phyloP scores from a whole-genome alignment of 208 protist species.

The Leishmania tarentolae region DNA sequence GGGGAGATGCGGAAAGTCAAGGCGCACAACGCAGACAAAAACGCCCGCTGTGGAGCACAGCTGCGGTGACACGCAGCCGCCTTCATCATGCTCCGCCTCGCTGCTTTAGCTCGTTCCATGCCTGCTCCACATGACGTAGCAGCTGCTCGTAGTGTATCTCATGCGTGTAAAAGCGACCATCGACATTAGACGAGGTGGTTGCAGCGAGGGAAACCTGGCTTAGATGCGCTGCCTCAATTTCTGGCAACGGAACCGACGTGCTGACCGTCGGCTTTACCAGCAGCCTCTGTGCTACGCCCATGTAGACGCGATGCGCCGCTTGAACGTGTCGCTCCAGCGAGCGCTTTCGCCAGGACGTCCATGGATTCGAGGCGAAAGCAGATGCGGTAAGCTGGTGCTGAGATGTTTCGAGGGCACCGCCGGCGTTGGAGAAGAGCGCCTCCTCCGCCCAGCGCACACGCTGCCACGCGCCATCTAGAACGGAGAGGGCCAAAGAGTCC shows the following conservation, averaged over 20 bases:
- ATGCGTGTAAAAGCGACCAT: slow-evolving; percentile 12
- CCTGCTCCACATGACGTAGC: slow-evolving; percentile 27
- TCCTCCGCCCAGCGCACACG: slow-evolving; percentile 15
- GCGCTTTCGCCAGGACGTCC: slow-evolving; percentile 7
- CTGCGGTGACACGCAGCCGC: background rate
- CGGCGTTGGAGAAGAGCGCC: slow-evolving; percentile 13
- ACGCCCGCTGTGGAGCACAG: background rate
- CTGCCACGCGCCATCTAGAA: slow-evolving; percentile 29
- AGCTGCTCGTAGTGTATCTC: slow-evolving; percentile 22
- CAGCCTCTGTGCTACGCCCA: slow-evolving; percentile 8
- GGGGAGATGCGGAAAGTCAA: too few species aligned
- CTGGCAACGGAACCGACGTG: background rate
- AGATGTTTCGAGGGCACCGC: background rate
- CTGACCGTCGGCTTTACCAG: background rate
- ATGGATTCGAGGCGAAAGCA: background rate
- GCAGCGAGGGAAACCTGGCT: background rate
- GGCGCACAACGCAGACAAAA: background rate
- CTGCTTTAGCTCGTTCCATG: slow-evolving; percentile 17
- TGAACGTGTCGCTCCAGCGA: slow-evolving; percentile 15
- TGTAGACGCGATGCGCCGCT: slow-evolving; percentile 22
- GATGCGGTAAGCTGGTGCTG: background rate
- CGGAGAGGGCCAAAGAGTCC: slow-evolving; percentile 25
- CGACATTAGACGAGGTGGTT: background rate
- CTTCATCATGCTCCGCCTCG: background rate
- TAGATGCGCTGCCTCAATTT: background rate